Percentiles rank a stretch among this genome's conserved stretches.
Conservation (phyloP, 2,329 filamentous ascomycete species). For the Septoria petroselini region DNA sequence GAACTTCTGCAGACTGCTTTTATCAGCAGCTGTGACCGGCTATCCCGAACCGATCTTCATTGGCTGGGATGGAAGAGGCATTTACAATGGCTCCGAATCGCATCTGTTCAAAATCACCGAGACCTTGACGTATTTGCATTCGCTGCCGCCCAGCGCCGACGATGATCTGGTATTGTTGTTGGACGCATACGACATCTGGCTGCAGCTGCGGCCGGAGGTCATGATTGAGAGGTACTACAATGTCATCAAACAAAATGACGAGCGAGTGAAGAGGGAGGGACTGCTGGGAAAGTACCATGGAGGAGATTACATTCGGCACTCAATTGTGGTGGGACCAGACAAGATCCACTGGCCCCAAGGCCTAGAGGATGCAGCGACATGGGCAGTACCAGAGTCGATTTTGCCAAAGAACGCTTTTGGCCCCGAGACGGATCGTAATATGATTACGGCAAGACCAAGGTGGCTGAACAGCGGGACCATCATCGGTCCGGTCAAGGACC, state of each 20-base stretch:
- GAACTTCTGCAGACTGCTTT: constrained; percentile 25
- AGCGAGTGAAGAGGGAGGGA: constrained; percentile 35
- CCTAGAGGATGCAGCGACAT: constrained; percentile 27
- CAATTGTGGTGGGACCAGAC: constrained; percentile 35
- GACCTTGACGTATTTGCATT: constrained; percentile 30
- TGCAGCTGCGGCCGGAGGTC: constrained; percentile 63
- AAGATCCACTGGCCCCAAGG: constrained; percentile 36
- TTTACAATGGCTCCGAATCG: constrained; percentile 37
- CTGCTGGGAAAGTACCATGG: constrained; percentile 18
- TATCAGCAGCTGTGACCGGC: constrained; percentile 27
- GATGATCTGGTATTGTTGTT: constrained; percentile 61
- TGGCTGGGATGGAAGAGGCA: constrained; percentile 28
- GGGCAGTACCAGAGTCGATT: constrained; percentile 32
- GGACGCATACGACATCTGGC: constrained; percentile 62
- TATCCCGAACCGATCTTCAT: constrained; percentile 32
- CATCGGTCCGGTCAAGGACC: constrained; percentile 42
- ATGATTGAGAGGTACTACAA: constrained; percentile 61
- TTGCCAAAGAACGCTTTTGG: constrained; percentile 25
- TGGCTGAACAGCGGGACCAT: constrained; percentile 42
- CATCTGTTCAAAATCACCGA: constrained; percentile 35
- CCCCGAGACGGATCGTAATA: constrained; percentile 40
- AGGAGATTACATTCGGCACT: constrained; percentile 24
- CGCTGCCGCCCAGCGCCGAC: constrained; percentile 25
- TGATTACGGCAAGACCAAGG: constrained; percentile 43
- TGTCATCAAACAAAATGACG: constrained; percentile 53